Percentiles rank a stretch among this genome's conserved stretches.
Conservation (phyloP, 768 basidiomycete species). For the Podaxis mareebaensis region DNA sequence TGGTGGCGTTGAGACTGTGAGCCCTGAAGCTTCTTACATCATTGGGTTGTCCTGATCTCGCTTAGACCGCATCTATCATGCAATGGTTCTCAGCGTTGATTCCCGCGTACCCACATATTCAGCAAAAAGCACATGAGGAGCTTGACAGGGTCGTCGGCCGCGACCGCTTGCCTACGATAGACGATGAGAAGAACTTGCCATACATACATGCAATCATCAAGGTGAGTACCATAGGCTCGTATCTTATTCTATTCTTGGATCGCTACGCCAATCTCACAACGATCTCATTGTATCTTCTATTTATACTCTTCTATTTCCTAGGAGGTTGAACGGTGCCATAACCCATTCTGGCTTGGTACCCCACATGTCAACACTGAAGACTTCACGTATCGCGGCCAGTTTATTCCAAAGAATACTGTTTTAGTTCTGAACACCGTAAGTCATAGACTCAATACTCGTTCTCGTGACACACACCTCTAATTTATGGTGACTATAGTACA, state of each 20-base stretch:
- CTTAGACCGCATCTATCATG: conserved; percentile 36
- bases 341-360: conserved; percentile 40
- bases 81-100: conserved; percentile 37
- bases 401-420: conserved; percentile 40
- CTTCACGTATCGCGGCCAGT: conserved; percentile 40
- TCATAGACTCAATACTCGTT: not conserved
- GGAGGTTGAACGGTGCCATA: conserved; percentile 38
- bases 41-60: too few species aligned
- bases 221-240: conserved; percentile 10
- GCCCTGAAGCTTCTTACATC: not conserved
- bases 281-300: not conserved
- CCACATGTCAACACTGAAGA: conserved; percentile 41
- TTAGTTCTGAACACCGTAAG: conserved; percentile 39
- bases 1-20: conserved; percentile 41
- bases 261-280: not conserved
- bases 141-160: conserved; percentile 25
- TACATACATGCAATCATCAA: conserved; percentile 25
- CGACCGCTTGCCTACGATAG: conserved; percentile 20
- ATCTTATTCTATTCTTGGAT: not conserved
- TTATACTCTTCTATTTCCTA: conserved; percentile 4
- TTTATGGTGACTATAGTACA: conserved; percentile 26
- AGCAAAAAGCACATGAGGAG: conserved; percentile 24
- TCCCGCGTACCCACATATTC: conserved; percentile 20
- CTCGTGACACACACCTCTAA: not conserved
- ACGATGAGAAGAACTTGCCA: conserved; percentile 20